Conservation (phyloP, 139 green algal species). For the Parachlorella kessleri region DNA sequence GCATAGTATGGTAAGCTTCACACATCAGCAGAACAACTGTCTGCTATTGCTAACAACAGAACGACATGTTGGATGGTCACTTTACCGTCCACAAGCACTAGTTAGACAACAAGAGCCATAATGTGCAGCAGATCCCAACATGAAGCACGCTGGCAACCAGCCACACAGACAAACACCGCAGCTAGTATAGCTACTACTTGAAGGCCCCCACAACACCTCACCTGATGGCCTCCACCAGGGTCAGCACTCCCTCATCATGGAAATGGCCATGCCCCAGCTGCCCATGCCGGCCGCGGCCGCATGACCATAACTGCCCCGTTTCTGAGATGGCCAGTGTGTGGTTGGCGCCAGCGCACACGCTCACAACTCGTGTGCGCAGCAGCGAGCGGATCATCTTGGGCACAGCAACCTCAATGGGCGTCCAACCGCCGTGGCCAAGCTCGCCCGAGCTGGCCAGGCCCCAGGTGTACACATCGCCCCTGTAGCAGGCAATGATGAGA, state of each 20-base stretch:
- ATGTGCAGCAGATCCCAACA: no score
- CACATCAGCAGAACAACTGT: no score
- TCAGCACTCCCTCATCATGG: constrained; percentile 54
- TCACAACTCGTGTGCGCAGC: constrained; percentile 65
- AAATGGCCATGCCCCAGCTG: constrained; percentile 62
- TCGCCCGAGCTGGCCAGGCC: constrained; percentile 77
- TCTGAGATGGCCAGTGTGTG: constrained; percentile 83
- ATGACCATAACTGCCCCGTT: constrained; percentile 73
- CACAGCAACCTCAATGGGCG: constrained; percentile 60
- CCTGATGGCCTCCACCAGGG: constrained; percentile 40
- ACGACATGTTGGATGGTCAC: no score
- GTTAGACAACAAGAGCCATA: no score
- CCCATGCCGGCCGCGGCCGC: constrained; percentile 64
- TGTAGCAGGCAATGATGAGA: neutral
- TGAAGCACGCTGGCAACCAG: no score
- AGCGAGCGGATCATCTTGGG: constrained; percentile 37
- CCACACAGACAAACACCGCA: no score
- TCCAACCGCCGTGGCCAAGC: constrained; percentile 70
- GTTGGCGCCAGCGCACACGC: constrained; percentile 63
- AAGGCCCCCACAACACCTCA: no score
- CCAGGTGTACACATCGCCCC: constrained; percentile 80
- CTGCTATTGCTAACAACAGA: no score
- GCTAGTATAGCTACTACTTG: no score
- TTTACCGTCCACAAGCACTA: no score
- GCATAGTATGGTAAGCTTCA: no score